phyloP scores from a whole-genome alignment of 208 protist genomes.

The Borovskyia barvae region DNA sequence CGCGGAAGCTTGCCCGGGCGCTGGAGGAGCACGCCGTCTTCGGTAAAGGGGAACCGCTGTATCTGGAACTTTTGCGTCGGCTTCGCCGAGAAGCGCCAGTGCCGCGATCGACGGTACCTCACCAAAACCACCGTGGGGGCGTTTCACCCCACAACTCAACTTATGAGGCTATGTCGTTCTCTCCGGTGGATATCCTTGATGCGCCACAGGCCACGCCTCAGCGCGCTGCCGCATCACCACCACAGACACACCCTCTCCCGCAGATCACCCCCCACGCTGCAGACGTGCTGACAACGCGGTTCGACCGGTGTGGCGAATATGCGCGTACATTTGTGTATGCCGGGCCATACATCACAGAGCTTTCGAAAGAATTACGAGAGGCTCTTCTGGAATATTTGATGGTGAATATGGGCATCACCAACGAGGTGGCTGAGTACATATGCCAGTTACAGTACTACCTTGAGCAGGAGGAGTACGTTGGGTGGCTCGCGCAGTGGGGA shows the following conservation, averaged over 20 bases:
- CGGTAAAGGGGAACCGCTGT: constrained; percentile 56
- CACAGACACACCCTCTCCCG: background rate
- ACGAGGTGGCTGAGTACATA: constrained; percentile 74
- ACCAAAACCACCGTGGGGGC: background rate
- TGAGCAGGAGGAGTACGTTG: constrained; percentile 87
- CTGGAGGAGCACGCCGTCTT: constrained; percentile 61
- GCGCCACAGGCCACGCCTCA: constrained; percentile 1
- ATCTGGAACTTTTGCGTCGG: constrained; percentile 47
- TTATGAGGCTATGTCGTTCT: constrained; percentile 1
- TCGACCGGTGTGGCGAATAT: constrained; percentile 44
- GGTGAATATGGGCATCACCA: constrained; percentile 50
- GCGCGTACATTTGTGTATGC: constrained; percentile 56
- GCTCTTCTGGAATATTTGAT: constrained; percentile 58
- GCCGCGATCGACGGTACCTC: background rate
- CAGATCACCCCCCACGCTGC: background rate
- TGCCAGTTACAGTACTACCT: constrained; percentile 83
- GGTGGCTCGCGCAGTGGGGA: constrained; percentile 63
- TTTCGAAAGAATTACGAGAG: constrained; percentile 68
- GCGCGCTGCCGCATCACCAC: background rate
- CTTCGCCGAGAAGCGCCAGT: background rate
- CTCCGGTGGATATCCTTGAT: constrained; percentile 23
- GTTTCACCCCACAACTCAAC: background rate
- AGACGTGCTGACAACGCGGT: constrained; percentile 34
- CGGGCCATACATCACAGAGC: constrained; percentile 73
- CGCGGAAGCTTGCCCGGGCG: constrained; percentile 39